These are phyloP conservation scores for Trichoderma asperellum DNA, from an alignment of 2,329 filamentous ascomycete species.

Conservation along the genomic window DNA sequence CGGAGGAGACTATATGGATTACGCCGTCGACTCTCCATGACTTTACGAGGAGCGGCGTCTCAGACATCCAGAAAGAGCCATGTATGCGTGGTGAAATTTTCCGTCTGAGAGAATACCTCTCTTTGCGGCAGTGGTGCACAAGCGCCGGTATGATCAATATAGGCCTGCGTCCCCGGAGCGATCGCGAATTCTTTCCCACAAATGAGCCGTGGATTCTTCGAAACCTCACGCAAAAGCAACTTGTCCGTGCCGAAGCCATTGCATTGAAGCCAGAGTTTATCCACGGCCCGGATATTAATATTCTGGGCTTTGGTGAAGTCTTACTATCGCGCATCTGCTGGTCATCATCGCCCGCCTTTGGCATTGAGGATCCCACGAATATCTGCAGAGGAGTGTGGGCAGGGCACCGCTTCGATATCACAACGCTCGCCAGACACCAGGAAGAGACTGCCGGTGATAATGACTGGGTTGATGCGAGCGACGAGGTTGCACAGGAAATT, in stretches of 20 bases:
- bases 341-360: background rate
- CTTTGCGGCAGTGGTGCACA: background rate
- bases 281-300: constrained; percentile 20
- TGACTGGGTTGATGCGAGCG: constrained; percentile 25
- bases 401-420: constrained; percentile 30
- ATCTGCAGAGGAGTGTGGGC: constrained; percentile 28
- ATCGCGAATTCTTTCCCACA: background rate
- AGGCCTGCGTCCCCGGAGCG: background rate
- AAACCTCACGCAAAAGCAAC: constrained; percentile 23
- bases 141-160: background rate
- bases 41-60: background rate
- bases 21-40: background rate
- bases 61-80: background rate
- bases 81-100: background rate
- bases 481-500: constrained; percentile 23
- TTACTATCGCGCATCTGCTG: constrained; percentile 29
- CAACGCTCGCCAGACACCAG: constrained; percentile 4
- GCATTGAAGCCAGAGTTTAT: constrained; percentile 24
- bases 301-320: constrained; percentile 28
- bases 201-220: constrained; percentile 29
- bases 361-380: background rate
- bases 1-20: background rate
- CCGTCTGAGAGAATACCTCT: background rate
- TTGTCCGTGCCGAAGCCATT: constrained; percentile 29
- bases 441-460: background rate